A percentile compares a stretch with the other conserved stretches of the same genome.
Conservation (phyloP, 495 filamentous ascomycete genomes). For the Gamarada debralockiae region DNA sequence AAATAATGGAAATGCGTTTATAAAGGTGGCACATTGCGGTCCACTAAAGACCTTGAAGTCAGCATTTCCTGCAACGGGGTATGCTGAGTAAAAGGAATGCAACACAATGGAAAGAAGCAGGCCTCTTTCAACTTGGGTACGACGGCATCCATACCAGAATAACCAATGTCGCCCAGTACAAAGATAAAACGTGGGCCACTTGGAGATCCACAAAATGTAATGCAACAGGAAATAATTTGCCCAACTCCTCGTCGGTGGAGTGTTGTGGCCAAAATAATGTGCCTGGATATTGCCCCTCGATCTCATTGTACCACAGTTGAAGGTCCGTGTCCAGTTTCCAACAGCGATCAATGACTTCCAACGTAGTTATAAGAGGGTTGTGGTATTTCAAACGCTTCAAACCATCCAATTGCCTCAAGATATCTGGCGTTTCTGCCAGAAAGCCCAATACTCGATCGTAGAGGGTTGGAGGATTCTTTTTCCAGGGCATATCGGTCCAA, state of each 20-base stretch:
- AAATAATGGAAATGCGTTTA: neutral
- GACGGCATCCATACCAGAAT: too few species aligned
- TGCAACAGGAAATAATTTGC: constrained; percentile 28
- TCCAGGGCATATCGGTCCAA: constrained; percentile 32
- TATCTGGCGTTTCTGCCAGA: constrained; percentile 23
- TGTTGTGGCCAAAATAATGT: constrained; percentile 29
- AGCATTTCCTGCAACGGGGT: too few species aligned
- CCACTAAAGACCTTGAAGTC: too few species aligned
- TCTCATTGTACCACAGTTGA: constrained; percentile 21
- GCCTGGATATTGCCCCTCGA: constrained; percentile 15
- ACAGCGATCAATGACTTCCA: constrained; percentile 16
- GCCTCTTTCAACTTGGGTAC: too few species aligned
- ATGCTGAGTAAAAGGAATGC: too few species aligned
- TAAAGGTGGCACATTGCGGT: constrained; percentile 14
- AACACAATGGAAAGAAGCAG: too few species aligned
- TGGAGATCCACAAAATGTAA: constrained; percentile 27
- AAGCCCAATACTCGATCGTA: constrained; percentile 28
- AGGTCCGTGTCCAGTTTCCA: constrained; percentile 28
- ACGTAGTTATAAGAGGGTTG: neutral
- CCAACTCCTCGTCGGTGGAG: constrained; percentile 9
- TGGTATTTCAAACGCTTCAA: too few species aligned
- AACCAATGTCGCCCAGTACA: constrained; percentile 30
- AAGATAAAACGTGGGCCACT: constrained; percentile 27
- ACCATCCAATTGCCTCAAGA: too few species aligned
- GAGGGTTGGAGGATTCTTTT: constrained; percentile 18